A percentile compares a stretch with the other conserved stretches of the same genome.
Evolutionary conservation across 2,329 filamentous ascomycete genomes (phyloP).

Genomic region (Scopulariopsis brevicaulis): DNA sequence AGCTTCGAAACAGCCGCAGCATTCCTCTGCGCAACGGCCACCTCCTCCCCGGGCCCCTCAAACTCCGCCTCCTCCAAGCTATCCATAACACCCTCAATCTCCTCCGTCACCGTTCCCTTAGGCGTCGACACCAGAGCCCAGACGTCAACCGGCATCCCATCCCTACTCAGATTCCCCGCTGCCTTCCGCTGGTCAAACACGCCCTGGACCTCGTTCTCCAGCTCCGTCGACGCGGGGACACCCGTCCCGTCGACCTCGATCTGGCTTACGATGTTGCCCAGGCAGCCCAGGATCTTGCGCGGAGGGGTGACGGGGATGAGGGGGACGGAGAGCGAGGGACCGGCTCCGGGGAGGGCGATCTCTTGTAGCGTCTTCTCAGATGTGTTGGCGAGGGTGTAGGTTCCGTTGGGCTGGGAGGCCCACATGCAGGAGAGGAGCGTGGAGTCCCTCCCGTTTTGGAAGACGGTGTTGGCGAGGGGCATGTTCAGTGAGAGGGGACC

Average conservation of each 20-base stretch:
- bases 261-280: slow-evolving; percentile 70
- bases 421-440: slow-evolving; percentile 35
- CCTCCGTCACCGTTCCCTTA: slow-evolving; percentile 8
- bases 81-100: slow-evolving; percentile 19
- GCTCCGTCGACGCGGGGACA: slow-evolving; percentile 57
- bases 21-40: slow-evolving; percentile 1
- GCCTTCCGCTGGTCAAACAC: slow-evolving; percentile 35
- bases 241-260: slow-evolving; percentile 35
- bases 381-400: slow-evolving; percentile 13
- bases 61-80: slow-evolving; percentile 8
- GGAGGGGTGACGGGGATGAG: slow-evolving; percentile 53
- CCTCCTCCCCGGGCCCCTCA: slow-evolving; percentile 4
- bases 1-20: background rate
- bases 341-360: slow-evolving; percentile 13
- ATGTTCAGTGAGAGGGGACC: slow-evolving; percentile 31
- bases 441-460: slow-evolving; percentile 54
- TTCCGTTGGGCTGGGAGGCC: slow-evolving; percentile 4
- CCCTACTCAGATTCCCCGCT: slow-evolving; percentile 12
- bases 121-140: slow-evolving; percentile 49
- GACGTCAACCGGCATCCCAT: slow-evolving; percentile 40
- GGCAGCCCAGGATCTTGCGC: slow-evolving; percentile 49
- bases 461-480: slow-evolving; percentile 68
- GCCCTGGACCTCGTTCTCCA: slow-evolving; percentile 52
- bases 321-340: slow-evolving; percentile 23
- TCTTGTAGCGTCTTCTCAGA: slow-evolving; percentile 27